These are phyloP conservation scores for Microthlaspi erraticum DNA, from an alignment of 345 rosid species.

Conservation along the genomic window DNA sequence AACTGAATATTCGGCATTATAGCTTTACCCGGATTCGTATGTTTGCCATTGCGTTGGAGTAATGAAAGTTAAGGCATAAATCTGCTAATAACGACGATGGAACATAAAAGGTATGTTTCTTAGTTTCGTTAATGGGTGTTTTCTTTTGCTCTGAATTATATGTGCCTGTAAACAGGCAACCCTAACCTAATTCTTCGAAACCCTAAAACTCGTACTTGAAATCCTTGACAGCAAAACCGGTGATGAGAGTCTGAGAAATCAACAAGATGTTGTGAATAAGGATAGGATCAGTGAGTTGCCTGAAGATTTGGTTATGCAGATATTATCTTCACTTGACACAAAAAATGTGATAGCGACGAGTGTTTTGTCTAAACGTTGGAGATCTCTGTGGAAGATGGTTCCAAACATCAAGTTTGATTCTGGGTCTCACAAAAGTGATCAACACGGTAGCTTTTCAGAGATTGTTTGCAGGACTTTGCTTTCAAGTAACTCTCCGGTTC, in stretches of 20 bases:
- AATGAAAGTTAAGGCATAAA: no score
- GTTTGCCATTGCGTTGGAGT: no score
- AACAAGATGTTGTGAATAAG: neutral
- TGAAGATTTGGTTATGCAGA: slow-evolving; percentile 16
- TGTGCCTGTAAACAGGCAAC: no score
- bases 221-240: slow-evolving; percentile 10
- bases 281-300: slow-evolving; percentile 27
- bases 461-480: no score
- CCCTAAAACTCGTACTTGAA: no score
- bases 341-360: neutral
- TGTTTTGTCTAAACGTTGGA: slow-evolving; percentile 22
- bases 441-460: no score
- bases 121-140: no score
- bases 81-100: neutral
- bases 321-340: slow-evolving; percentile 5
- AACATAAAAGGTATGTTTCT: slow-evolving; percentile 4
- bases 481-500: slow-evolving; percentile 9
- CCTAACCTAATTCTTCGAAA: no score
- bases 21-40: no score
- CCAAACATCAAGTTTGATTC: slow-evolving; percentile 23
- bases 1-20: no score
- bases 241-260: neutral
- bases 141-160: neutral
- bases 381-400: slow-evolving; percentile 25
- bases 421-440: no score